Percentiles rank a stretch among this genome's conserved stretches.
These are phyloP conservation scores for Gyrodon lividus DNA, from an alignment of 768 basidiomycete genomes.

Conservation along the genomic window DNA sequence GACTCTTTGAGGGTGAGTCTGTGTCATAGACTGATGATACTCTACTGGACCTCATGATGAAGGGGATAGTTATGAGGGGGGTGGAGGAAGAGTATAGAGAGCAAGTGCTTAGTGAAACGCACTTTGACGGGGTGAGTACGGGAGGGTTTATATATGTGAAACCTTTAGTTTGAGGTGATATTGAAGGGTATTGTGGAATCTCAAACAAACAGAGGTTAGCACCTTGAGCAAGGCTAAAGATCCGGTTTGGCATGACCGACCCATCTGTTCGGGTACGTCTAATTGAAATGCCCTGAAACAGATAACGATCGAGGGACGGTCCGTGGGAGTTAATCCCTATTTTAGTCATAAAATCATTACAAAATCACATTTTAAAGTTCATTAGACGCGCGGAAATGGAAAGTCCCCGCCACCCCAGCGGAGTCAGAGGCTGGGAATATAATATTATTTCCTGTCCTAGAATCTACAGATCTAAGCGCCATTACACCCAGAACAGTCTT, in stretches of 20 bases:
- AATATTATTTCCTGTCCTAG: not conserved
- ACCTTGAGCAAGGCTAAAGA: constrained; percentile 40
- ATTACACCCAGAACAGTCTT: not conserved
- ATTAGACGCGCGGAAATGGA: constrained; percentile 41
- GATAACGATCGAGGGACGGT: constrained; percentile 28
- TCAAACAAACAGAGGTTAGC: constrained; percentile 13
- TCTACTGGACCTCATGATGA: constrained; percentile 26
- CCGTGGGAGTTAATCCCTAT: constrained; percentile 19
- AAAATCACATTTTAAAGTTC: constrained; percentile 17
- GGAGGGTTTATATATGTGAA: constrained; percentile 35
- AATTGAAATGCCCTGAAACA: constrained; percentile 34
- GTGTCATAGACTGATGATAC: constrained; percentile 20
- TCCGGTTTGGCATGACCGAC: constrained; percentile 39
- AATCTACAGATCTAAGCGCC: constrained; percentile 27
- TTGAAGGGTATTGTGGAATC: constrained; percentile 11
- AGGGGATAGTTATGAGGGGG: constrained; percentile 9
- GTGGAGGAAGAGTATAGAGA: constrained; percentile 1
- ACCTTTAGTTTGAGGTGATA: too few relatives aligned
- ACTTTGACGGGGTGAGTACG: constrained; percentile 19
- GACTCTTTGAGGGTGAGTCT: constrained; percentile 19
- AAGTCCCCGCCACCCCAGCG: constrained; percentile 47
- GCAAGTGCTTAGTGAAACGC: constrained; percentile 14
- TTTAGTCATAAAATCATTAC: constrained; percentile 16
- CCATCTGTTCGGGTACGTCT: constrained; percentile 26
- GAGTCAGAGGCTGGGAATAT: constrained; percentile 35